A percentile compares a stretch with the other conserved stretches of the same genome.
Evolutionary conservation across 345 rosid genomes (phyloP).

Genomic region (Salix arbutifolia): DNA sequence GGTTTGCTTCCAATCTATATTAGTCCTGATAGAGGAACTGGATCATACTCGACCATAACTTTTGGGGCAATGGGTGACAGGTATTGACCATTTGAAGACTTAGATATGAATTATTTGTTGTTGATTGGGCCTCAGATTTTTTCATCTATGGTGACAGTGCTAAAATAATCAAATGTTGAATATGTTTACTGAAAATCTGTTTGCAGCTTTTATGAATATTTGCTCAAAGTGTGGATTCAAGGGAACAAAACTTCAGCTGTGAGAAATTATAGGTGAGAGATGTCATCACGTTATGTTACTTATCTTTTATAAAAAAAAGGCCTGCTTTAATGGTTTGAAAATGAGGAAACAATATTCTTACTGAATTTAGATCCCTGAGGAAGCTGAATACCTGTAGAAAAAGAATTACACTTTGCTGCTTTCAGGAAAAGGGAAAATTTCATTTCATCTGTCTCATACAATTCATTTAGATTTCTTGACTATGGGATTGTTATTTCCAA

Average conservation of each 20-base stretch:
- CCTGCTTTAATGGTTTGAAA: neutral
- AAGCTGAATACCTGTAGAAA: neutral
- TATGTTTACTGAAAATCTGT: conserved; percentile 1
- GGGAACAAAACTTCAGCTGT: conserved; percentile 86
- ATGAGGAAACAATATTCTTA: neutral
- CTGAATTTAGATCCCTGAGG: neutral
- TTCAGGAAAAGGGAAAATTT: neutral
- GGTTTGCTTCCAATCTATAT: conserved; percentile 94
- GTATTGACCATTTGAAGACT: conserved; percentile 33
- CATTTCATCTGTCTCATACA: neutral
- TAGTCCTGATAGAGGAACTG: conserved; percentile 50
- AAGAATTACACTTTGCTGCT: neutral
- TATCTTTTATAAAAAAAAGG: neutral
- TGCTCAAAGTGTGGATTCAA: conserved; percentile 97
- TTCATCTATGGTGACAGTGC: neutral
- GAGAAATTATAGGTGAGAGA: conserved; percentile 61
- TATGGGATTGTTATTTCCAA: neutral
- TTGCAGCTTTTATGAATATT: conserved; percentile 91
- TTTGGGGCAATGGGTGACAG: conserved; percentile 99
- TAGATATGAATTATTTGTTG: neutral
- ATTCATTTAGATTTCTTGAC: neutral
- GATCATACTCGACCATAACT: conserved; percentile 70
- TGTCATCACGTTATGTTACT: neutral
- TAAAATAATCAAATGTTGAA: neutral
- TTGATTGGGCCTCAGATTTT: neutral